phyloP scores from a whole-genome alignment of 1,139 yeast species.

The Kodamaea derodonti region DNA sequence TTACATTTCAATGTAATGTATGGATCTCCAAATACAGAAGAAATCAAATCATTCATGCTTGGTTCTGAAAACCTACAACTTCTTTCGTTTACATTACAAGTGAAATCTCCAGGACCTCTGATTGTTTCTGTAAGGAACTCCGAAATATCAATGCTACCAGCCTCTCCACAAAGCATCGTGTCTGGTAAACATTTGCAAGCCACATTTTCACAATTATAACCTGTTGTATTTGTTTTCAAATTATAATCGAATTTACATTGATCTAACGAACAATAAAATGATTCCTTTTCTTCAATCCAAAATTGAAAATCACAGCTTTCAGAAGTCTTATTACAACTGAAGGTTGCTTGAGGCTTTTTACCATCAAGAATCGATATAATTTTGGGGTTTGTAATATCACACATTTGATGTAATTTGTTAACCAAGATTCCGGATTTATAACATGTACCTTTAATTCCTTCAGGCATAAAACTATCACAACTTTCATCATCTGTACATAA shows the following conservation, averaged over 20 bases:
- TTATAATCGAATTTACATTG: conserved; percentile 70
- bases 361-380: conserved; percentile 78
- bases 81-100: conserved; percentile 61
- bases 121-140: conserved; percentile 90
- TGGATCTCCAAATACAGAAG: conserved; percentile 90
- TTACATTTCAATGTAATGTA: conserved; percentile 74
- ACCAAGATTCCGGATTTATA: conserved; percentile 85
- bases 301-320: conserved; percentile 82
- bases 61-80: conserved; percentile 87
- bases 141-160: conserved; percentile 90
- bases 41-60: conserved; percentile 88
- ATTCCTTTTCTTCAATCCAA: conserved; percentile 89
- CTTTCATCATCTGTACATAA: conserved; percentile 66
- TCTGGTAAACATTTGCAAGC: conserved; percentile 88
- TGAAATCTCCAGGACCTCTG: conserved; percentile 87
- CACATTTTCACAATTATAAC: conserved; percentile 72
- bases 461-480: conserved; percentile 88
- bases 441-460: conserved; percentile 82
- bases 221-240: conserved; percentile 60
- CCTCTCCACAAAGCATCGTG: conserved; percentile 88
- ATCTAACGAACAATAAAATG: conserved; percentile 81
- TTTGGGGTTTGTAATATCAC: conserved; percentile 89
- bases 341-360: conserved; percentile 85
- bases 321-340: conserved; percentile 72
- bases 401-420: conserved; percentile 80